These are phyloP conservation scores for Parascedosporium putredinis DNA, from an alignment of 2,329 filamentous ascomycete species.

Conservation along the genomic window DNA sequence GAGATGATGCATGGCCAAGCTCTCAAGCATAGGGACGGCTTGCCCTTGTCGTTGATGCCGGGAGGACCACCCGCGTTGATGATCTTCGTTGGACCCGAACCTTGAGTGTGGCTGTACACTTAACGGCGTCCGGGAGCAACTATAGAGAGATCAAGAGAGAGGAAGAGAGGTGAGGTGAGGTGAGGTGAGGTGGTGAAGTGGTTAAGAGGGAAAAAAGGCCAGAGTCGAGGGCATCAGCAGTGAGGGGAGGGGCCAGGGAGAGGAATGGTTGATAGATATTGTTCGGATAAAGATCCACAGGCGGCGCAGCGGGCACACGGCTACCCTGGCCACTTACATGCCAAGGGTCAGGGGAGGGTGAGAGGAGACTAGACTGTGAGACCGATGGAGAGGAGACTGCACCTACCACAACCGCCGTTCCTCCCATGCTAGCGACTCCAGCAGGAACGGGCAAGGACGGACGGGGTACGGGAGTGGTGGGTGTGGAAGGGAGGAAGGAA, in stretches of 20 bases:
- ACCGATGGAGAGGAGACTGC: not conserved
- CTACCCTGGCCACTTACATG: slow-evolving; percentile 9
- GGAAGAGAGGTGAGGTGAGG: too few species aligned
- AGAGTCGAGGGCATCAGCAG: not conserved
- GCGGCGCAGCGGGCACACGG: slow-evolving; percentile 7
- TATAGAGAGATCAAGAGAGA: too few species aligned
- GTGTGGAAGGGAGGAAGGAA: too few species aligned
- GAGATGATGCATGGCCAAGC: slow-evolving; percentile 5
- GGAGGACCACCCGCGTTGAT: slow-evolving; percentile 5
- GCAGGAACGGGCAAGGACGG: too few species aligned
- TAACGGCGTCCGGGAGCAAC: not conserved
- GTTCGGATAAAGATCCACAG: slow-evolving; percentile 13
- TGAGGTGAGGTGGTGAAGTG: not conserved
- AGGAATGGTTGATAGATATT: slow-evolving; percentile 7
- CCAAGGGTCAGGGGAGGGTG: slow-evolving; percentile 8
- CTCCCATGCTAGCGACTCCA: not conserved
- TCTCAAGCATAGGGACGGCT: slow-evolving; percentile 3
- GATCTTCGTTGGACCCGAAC: slow-evolving; percentile 7
- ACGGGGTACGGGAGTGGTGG: too few species aligned
- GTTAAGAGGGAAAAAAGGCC: not conserved
- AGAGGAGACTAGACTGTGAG: not conserved
- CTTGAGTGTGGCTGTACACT: slow-evolving; percentile 7
- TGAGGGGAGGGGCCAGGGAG: not conserved
- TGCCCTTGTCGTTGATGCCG: slow-evolving; percentile 5
- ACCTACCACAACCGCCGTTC: not conserved